Conservation (phyloP, 495 filamentous ascomycete genomes). For the Stereocaulon alpinum region DNA sequence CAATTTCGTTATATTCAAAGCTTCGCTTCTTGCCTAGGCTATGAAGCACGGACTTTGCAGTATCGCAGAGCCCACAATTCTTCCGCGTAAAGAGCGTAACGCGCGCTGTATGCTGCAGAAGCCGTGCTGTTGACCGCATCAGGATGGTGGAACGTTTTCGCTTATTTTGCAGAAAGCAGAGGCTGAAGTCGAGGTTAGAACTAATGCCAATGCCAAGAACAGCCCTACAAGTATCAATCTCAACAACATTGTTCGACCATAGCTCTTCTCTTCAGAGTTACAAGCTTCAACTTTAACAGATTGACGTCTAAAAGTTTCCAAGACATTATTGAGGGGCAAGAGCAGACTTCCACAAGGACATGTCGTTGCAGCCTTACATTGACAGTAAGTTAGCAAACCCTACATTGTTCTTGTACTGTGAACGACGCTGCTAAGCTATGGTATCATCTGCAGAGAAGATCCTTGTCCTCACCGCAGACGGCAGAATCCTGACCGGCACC, state of each 20-base stretch:
- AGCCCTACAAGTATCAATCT: background rate
- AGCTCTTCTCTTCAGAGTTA: too few species aligned
- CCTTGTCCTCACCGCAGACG: conserved; percentile 83
- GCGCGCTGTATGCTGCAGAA: conserved; percentile 48
- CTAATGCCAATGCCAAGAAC: background rate
- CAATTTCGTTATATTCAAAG: conserved; percentile 68
- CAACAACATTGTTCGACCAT: background rate
- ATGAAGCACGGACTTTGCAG: conserved; percentile 61
- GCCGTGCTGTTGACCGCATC: conserved; percentile 17
- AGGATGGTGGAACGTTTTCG: background rate
- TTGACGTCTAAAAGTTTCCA: background rate
- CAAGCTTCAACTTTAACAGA: background rate
- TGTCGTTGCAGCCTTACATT: conserved; percentile 58
- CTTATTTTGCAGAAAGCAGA: background rate
- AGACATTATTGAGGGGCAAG: background rate
- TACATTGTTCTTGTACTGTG: too few species aligned
- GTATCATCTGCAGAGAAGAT: conserved; percentile 62
- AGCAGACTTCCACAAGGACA: conserved; percentile 22
- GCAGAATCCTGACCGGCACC: conserved; percentile 73
- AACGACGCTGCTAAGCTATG: background rate
- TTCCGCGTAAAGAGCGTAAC: conserved; percentile 76
- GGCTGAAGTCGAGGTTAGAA: background rate
- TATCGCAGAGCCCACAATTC: conserved; percentile 69
- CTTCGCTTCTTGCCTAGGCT: conserved; percentile 56
- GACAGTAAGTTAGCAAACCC: conserved; percentile 41